Conservation (phyloP, 148 eudicot species). For the Drosera capensis region DNA sequence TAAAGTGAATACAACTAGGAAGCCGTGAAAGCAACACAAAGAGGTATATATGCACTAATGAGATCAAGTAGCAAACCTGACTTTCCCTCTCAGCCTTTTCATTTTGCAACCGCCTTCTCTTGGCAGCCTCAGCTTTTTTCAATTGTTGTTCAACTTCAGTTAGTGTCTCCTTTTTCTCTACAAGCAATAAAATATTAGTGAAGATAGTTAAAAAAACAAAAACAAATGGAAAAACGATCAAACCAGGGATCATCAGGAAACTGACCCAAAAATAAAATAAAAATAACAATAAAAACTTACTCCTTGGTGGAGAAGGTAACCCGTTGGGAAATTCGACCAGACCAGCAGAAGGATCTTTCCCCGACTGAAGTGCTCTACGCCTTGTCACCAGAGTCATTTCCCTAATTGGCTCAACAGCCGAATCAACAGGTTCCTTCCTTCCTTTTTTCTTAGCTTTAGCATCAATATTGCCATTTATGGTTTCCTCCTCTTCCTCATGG, state of each 20-base stretch:
- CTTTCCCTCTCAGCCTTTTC: conserved; percentile 80
- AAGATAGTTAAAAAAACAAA: background rate
- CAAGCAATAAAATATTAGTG: background rate
- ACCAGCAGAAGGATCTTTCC: conserved; percentile 46
- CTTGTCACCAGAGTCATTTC: conserved; percentile 74
- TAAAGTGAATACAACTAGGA: conserved; percentile 3
- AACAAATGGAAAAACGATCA: background rate
- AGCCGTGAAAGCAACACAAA: background rate
- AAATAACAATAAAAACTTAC: conserved; percentile 23
- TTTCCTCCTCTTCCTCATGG: conserved; percentile 55
- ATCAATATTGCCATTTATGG: conserved; percentile 33
- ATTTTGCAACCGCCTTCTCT: conserved; percentile 58
- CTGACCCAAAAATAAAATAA: background rate
- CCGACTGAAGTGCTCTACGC: conserved; percentile 65
- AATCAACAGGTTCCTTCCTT: conserved; percentile 37
- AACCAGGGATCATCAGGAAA: no score
- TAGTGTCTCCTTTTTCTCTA: conserved; percentile 77
- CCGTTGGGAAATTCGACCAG: conserved; percentile 80
- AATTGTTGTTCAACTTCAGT: conserved; percentile 70
- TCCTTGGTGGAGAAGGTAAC: conserved; percentile 71
- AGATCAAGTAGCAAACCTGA: conserved; percentile 33
- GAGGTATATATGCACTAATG: conserved; percentile 1
- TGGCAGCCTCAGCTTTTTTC: conserved; percentile 79
- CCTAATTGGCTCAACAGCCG: conserved; percentile 38
- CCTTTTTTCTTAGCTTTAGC: conserved; percentile 41